These are phyloP conservation scores for Fistulinella prunicolor DNA, from an alignment of 768 basidiomycete genomes.

Conservation along the genomic window DNA sequence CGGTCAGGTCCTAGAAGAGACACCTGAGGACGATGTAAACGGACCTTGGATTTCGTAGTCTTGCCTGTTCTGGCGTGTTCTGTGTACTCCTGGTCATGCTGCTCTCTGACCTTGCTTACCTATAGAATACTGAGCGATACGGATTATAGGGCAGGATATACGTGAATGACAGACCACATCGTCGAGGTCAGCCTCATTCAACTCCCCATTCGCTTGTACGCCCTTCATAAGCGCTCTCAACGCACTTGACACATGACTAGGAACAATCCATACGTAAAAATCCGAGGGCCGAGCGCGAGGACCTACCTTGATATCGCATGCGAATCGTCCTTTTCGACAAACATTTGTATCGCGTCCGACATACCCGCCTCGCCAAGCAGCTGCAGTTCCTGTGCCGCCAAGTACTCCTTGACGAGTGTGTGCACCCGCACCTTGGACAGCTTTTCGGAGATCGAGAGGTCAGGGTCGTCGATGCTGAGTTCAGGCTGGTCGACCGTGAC, in stretches of 20 bases:
- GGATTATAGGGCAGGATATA: not conserved
- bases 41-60: constrained; percentile 44
- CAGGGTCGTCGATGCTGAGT: constrained; percentile 75
- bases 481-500: constrained; percentile 76
- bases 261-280: no score
- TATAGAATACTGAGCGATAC: constrained; percentile 23
- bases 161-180: constrained; percentile 51
- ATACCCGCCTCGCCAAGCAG: constrained; percentile 86
- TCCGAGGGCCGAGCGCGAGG: no score
- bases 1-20: not conserved
- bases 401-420: constrained; percentile 87
- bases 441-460: constrained; percentile 65
- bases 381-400: constrained; percentile 90
- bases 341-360: constrained; percentile 91
- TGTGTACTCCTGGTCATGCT: constrained; percentile 60
- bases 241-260: constrained; percentile 62
- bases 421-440: constrained; percentile 80
- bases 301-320: constrained; percentile 87
- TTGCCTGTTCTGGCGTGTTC: constrained; percentile 44
- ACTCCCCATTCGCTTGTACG: constrained; percentile 60
- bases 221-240: constrained; percentile 64
- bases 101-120: constrained; percentile 69
- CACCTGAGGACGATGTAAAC: not conserved
- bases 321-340: constrained; percentile 96
- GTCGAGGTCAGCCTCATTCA: constrained; percentile 73